Base-by-base conservation (phyloP, 257 asterid species). In the Primulina eburnea region DNA sequence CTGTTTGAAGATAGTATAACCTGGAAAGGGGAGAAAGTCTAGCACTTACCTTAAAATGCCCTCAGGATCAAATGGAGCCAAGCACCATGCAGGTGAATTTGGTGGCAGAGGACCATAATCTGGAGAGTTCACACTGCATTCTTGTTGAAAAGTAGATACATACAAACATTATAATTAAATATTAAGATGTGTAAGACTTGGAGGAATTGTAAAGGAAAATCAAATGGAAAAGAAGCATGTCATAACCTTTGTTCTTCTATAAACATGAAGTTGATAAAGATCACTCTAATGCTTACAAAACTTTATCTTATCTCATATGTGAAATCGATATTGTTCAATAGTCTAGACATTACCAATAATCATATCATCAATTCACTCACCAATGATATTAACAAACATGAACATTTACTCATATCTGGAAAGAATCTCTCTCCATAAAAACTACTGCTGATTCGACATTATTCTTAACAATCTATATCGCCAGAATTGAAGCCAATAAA, bases 41-140 rank as follows among this genome's bases (percentile, higher is more conserved):
- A 78, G 70, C 37, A 21, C 72, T 67, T 65, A 89, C 98, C 98
- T 92, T 80, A 92, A 76, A 76, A 89, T 80, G 33, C 98, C 98
- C 84, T 89, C 98, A 2, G 98, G 98, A 75, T 92, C 98, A 72
- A 92, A 92, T 11, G 98, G 96, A 77, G 98, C 92, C 60, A 83
- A 87, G 73, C 98, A 92, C 98, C 98, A 92, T 65, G 77, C 87
- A 71, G 98, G 97, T 59, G 95, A 81, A 82, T 92, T 77, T 52
- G 87, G 76, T 43, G 94, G 98, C 57, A 75, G 82, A 65, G 96
- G 90, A 65, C 98, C 98, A 79, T 88, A 89, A 80, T 88, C 96
- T 78, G 98, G 98, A 56, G 98, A 85, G 58, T 88, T 92, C 72
- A 85, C 76, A 70, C 95, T 92, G 85, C 98, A 92, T 77, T 88